Evolutionary conservation across 306 rosid species (phyloP), one percentile per base, ranked within the genome.

Genomic region (Dryas alaskensis): DNA sequence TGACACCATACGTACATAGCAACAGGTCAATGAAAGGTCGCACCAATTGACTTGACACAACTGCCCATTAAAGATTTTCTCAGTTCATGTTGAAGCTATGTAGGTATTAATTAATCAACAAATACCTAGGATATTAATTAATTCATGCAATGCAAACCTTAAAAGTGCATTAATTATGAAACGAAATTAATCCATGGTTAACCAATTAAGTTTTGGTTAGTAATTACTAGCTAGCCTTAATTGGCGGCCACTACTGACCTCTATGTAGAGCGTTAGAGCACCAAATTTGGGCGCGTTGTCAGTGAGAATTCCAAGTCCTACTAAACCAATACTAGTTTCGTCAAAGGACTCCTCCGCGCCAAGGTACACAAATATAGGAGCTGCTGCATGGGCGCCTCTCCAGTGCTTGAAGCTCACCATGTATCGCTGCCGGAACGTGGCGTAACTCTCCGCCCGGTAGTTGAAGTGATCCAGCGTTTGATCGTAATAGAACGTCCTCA

Each of bases 381-480:
- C 76, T 40, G 49, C 63, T n/a, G 88, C 62, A 53, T 73, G 31
- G 16, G 83, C 48, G 27, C 87, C 86, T 64, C 75, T 71, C 90
- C 87, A 88, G 8, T 69, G 49, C 81, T 69, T 83, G 3, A 39
- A 83, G 60, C 78, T 58, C 10, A 85, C 67, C 22, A 81, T 4
- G 43, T 85, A 88, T 51, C 88, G 80, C 76, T 88, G 89, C 14
- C 70, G 60, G 43, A 88, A 88, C 44, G 86, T 83, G 75, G 46
- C 14, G 67, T 77, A 85, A 65, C 88, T 85, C 0, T 80, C 85
- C 10, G 88, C 90, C 17, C 67, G 60, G 17, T 79, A 88, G 76
- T 82, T 86, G 80, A 88, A 86, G 74, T 88, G 90, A 48, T 88
- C 89, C 0, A 88, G 78, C 7, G 78, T 84, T 81, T 88, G 92